Evolutionary conservation across 2,329 filamentous ascomycete genomes (phyloP), one percentile per base, ranked within the genome.

Genomic region (Pseudopithomyces maydicus): DNA sequence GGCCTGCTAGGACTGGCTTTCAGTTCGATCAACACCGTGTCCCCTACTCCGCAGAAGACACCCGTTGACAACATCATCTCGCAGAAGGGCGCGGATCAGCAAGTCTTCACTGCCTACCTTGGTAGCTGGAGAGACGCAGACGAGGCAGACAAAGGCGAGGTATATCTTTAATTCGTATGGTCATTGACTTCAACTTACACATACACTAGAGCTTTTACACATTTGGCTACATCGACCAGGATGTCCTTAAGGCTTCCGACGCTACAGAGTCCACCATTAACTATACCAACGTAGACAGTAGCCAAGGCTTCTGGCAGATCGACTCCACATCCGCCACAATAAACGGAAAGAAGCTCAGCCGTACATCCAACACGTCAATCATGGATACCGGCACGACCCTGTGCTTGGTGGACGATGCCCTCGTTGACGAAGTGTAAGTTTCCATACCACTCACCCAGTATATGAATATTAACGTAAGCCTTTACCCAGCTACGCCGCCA

Each of bases 331-430:
- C 82, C 32, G 77, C 78, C 22, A 70, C 86, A 44, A 85, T 84
- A 52, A 72, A 74, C 52, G 70, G 71, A 17, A 38, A 64, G 12
- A 65, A 76, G 68, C 74, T 79, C 45, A 50, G 39, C 19, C 59
- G 67, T 5, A 58, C 56, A 3, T 33, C 39, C n/a, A 69, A 77
- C 41, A 64, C 74, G 42, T 70, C 78, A 47, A 81, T 86, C 71
- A 85, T 85, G 68, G 88, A 90, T 74, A 90, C 88, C 1, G 88
- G 88, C 39, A 90, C 88, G 39, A 87, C 87, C 0, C 84, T 90
- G 26, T 75, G 88, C 52, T 78, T 89, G 47, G 74, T 88, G 10
- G 83, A 84, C 12, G 74, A 81, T 57, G 59, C 68, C n/a, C 77
- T 87, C 52, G 81, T 85, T 57, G 65, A 75, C 0, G 80, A 77